phyloP scores from a whole-genome alignment of 2,329 filamentous ascomycete genomes.

The Curvularia verruculosa region DNA sequence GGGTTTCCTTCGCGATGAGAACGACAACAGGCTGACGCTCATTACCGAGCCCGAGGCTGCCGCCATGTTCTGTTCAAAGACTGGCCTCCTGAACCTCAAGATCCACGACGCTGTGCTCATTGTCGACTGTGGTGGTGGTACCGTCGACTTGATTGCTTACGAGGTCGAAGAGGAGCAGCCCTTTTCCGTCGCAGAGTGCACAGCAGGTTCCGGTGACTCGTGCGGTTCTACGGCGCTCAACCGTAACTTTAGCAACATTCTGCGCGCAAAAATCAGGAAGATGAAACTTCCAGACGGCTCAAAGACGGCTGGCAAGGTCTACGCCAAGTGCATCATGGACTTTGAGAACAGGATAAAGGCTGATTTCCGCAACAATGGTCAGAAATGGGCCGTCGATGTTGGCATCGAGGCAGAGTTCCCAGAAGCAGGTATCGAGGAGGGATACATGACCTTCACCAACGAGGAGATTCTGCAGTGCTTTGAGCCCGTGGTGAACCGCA shows the following conservation, averaged over 20 bases:
- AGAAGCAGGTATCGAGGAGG: slow-evolving; percentile 96
- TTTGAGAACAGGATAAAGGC: slow-evolving; percentile 99
- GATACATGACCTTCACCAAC: slow-evolving; percentile 99
- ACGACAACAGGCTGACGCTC: slow-evolving; percentile 92
- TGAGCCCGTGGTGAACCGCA: slow-evolving; percentile 96
- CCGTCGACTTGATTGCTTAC: slow-evolving; percentile 98
- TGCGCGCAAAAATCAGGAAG: slow-evolving; percentile 96
- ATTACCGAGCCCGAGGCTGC: slow-evolving; percentile 97
- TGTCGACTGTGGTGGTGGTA: slow-evolving; percentile 97
- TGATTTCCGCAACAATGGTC: slow-evolving; percentile 97
- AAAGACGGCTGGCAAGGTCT: slow-evolving; percentile 96
- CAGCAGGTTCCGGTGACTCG: slow-evolving; percentile 94
- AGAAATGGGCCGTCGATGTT: slow-evolving; percentile 99
- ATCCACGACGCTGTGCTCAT: slow-evolving; percentile 98
- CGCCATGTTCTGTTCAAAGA: slow-evolving; percentile 97
- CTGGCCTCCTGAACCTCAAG: slow-evolving; percentile 92
- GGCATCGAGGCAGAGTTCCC: slow-evolving; percentile 98
- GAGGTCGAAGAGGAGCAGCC: slow-evolving; percentile 98
- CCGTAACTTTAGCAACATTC: slow-evolving; percentile 96
- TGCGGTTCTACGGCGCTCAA: slow-evolving; percentile 98
- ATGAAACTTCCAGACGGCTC: slow-evolving; percentile 98
- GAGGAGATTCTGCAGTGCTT: slow-evolving; percentile 99
- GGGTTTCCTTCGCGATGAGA: slow-evolving; percentile 94
- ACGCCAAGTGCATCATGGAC: slow-evolving; percentile 99
- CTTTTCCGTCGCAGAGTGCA: slow-evolving; percentile 96